Base-by-base conservation (phyloP, 176 grass and related monocot species). In the Rhynchospora tenuis region DNA sequence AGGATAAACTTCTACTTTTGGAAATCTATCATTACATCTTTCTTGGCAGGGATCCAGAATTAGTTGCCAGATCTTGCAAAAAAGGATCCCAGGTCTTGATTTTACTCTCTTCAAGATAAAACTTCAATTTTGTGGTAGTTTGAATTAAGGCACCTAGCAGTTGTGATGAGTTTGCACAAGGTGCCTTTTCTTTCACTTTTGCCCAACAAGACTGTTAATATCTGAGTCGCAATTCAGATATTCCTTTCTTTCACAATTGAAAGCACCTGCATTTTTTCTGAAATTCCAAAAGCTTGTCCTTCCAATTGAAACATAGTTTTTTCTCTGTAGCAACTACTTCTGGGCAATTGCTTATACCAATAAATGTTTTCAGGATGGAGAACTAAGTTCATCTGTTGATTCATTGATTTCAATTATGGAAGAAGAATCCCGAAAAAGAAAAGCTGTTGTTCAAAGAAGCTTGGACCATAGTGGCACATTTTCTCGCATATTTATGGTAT, bases 1-100 rank as follows among this genome's bases (percentile, higher is more conserved):
- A 94, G 45, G 95, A 98, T 81, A 98, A 93, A 83, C 77, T 94
- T 64, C 95, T 98, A 87, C 83, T 98, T 47, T 83, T 98, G 92
- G 95, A 98, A 81, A 94, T 89, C 9, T 98, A 91, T 84, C 82
- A 98, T 89, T 87, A 90, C 81, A 72, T 94, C 58, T 94, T 98
- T 87, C 87, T 94, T 56, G 90, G 95, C 9, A 77, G 83, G 51
- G 95, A 98, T 69, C 87, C 95, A 69, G 95, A 92, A 79, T 75
- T 94, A 82, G 91, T 94, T 65, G 95, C 89, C 68, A 88, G 82
- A 93, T 79, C 79, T 93, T 86, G 85, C 63, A 75, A 62, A 74
- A 70, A 74, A 52, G 83, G 54, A 73, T 91, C 87, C 80, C 86
- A 93, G 92, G 95, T 94, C 33, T 38, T 82, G 62, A 29, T 65